Conservation (phyloP, 1,284 basidiomycete species). For the Leccinum solheimii region DNA sequence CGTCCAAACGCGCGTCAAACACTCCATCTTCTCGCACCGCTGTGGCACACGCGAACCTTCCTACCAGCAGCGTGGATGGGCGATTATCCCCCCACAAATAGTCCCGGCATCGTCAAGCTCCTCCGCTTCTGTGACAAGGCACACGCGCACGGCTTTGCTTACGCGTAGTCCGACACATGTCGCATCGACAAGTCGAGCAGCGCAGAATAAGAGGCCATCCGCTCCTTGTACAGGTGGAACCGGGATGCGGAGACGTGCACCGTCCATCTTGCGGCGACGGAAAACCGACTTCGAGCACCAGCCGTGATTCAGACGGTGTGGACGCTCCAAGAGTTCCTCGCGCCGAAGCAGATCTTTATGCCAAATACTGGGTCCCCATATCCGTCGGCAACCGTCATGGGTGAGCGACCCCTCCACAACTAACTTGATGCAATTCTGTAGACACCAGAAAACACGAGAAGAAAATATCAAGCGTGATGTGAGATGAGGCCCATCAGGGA, state of each 20-base stretch:
- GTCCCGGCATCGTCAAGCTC: conserved; percentile 9
- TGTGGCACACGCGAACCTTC: conserved; percentile 19
- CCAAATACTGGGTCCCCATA: conserved; percentile 5
- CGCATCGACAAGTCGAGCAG: conserved; percentile 20
- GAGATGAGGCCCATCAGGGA: conserved; percentile 88
- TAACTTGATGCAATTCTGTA: conserved; percentile 32
- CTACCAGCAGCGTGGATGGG: conserved; percentile 9
- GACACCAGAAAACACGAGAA: conserved; percentile 96
- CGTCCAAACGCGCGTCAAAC: conserved; percentile 5
- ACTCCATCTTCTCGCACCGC: conserved; percentile 19
- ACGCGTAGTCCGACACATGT: conserved; percentile 19
- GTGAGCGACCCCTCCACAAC: no score
- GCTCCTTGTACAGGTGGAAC: conserved; percentile 21
- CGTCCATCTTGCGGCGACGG: conserved; percentile 16
- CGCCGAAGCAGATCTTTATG: conserved; percentile 14
- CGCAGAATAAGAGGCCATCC: conserved; percentile 17
- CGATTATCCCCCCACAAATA: not conserved
- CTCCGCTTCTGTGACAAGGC: conserved; percentile 12
- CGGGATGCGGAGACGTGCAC: conserved; percentile 13
- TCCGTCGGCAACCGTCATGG: not conserved
- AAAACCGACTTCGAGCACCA: conserved; percentile 7
- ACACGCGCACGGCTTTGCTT: conserved; percentile 7
- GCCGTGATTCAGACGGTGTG: conserved; percentile 16
- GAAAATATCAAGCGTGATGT: conserved; percentile 94
- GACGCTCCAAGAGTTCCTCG: conserved; percentile 18